Conservation (phyloP, 2,329 filamentous ascomycete species). For the Pseudogymnoascus sp. region DNA sequence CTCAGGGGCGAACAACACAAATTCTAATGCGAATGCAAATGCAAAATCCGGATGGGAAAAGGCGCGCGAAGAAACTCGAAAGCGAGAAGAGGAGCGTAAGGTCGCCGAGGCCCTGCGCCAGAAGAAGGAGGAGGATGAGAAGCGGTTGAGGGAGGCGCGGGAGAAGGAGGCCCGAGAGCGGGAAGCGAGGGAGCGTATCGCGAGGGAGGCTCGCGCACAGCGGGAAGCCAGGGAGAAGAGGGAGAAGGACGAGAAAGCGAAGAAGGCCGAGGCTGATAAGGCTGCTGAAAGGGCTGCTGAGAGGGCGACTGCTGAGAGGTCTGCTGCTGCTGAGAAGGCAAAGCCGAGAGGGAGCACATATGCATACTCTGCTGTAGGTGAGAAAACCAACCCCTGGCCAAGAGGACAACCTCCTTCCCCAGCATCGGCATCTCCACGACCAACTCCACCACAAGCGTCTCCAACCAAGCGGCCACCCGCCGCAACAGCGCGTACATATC, state of each 20-base stretch:
- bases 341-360: constrained; percentile 37
- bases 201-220: constrained; percentile 28
- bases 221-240: constrained; percentile 19
- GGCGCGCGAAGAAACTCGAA: constrained; percentile 58
- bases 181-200: constrained; percentile 29
- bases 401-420: constrained; percentile 45
- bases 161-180: constrained; percentile 47
- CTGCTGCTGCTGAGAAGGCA: constrained; percentile 16
- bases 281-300: constrained; percentile 34
- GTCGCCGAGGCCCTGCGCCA: constrained; percentile 52
- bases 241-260: constrained; percentile 25
- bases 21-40: neutral
- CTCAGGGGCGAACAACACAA: neutral
- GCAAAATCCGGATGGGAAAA: constrained; percentile 55
- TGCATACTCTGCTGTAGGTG: constrained; percentile 57
- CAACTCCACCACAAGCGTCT: constrained; percentile 25
- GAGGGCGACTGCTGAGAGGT: constrained; percentile 34
- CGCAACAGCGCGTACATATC: constrained; percentile 48
- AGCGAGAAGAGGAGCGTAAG: constrained; percentile 60
- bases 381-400: constrained; percentile 64
- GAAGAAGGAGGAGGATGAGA: constrained; percentile 44
- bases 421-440: constrained; percentile 22
- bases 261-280: constrained; percentile 20
- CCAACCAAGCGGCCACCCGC: constrained; percentile 36
- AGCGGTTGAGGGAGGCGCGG: constrained; percentile 44